Conservation (phyloP, 805 yeast species). For the Myxozyma sirexii region DNA sequence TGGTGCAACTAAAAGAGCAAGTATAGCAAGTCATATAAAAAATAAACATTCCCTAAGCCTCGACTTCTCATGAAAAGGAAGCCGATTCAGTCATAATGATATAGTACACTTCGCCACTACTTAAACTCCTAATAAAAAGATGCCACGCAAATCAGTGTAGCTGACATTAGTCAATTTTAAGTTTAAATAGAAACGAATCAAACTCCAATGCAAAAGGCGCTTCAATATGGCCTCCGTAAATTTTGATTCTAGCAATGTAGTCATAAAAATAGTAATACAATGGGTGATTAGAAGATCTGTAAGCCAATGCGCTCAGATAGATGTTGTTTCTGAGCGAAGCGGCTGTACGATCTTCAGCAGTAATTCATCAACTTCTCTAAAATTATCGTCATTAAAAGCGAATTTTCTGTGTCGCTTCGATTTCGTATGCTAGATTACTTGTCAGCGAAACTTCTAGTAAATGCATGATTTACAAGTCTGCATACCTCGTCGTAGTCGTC, state of each 20-base stretch:
- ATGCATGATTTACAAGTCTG: no score
- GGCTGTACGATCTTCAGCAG: constrained; percentile 44
- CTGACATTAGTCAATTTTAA: no score
- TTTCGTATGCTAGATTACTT: constrained; percentile 54
- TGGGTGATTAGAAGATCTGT: neutral
- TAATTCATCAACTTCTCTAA: constrained; percentile 73
- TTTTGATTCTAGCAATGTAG: no score
- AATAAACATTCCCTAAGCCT: no score
- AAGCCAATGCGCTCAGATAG: neutral
- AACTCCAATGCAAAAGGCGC: no score
- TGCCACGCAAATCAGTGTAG: no score
- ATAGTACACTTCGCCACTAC: no score
- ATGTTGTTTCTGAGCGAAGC: neutral
- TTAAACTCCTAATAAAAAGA: no score
- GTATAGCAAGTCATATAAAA: neutral
- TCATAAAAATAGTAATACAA: neutral
- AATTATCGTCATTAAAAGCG: constrained; percentile 72
- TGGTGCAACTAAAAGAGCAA: neutral
- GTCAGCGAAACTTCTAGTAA: neutral
- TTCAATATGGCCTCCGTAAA: no score
- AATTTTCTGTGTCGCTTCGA: constrained; percentile 74
- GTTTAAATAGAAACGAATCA: no score
- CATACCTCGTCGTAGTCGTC: constrained; percentile 64
- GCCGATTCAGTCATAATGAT: no score
- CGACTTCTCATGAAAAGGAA: no score